Evolutionary conservation across 768 basidiomycete genomes (phyloP).

Genomic region (Collybia sordida): DNA sequence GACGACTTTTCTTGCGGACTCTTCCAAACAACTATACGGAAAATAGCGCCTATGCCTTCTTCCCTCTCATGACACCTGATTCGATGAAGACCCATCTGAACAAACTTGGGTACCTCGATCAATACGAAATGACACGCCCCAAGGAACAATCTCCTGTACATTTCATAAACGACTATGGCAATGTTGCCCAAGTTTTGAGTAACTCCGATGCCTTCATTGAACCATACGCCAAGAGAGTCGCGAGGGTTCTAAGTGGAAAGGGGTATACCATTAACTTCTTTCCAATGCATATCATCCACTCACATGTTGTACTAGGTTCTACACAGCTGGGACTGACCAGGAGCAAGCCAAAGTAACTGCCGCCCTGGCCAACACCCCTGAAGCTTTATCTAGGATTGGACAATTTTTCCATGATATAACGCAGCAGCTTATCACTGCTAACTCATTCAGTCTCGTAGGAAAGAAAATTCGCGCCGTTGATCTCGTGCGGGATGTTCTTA

Average conservation of each 20-base stretch:
- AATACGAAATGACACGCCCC: constrained; percentile 60
- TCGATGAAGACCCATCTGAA: constrained; percentile 61
- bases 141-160: constrained; percentile 20
- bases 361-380: constrained; percentile 47
- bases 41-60: constrained; percentile 79
- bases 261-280: constrained; percentile 44
- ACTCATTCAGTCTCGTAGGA: constrained; percentile 61
- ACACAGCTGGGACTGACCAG: constrained; percentile 52
- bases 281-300: neutral
- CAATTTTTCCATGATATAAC: constrained; percentile 69
- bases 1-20: constrained; percentile 70
- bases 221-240: constrained; percentile 50
- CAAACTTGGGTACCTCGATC: constrained; percentile 50
- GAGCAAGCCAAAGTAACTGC: constrained; percentile 47
- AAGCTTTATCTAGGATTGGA: constrained; percentile 48
- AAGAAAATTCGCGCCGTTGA: constrained; percentile 55
- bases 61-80: constrained; percentile 82
- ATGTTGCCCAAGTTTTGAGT: constrained; percentile 53
- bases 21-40: constrained; percentile 68
- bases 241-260: constrained; percentile 52
- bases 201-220: constrained; percentile 42
- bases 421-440: constrained; percentile 48
- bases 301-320: constrained; percentile 49
- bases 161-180: constrained; percentile 45
- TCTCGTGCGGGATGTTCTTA: constrained; percentile 68